A percentile compares a stretch with the other conserved stretches of the same genome.
phyloP scores from a whole-genome alignment of 1,139 yeast species.

The Protomyces inouyei region DNA sequence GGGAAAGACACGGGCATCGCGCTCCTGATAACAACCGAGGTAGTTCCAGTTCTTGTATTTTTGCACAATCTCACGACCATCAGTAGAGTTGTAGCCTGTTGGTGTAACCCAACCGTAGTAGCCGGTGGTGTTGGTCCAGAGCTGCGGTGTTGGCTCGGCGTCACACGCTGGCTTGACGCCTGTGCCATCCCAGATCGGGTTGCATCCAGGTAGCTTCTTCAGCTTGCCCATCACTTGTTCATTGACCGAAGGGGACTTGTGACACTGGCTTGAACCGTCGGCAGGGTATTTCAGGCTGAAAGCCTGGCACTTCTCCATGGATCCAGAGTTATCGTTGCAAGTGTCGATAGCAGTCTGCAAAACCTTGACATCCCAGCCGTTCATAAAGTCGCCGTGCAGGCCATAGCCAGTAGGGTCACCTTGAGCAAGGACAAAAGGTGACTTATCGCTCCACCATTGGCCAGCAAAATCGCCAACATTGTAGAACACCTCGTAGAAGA shows the following conservation, averaged over 20 bases:
- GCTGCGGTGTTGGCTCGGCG: background rate
- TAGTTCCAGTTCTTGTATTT: constrained; percentile 8
- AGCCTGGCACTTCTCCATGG: constrained; percentile 13
- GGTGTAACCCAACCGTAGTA: constrained; percentile 8
- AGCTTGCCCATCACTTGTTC: constrained; percentile 2
- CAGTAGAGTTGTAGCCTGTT: background rate
- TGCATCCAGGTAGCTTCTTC: constrained; percentile 22
- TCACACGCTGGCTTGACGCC: constrained; percentile 4
- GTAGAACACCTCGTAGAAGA: constrained; percentile 28
- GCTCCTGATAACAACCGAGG: constrained; percentile 12
- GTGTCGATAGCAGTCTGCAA: constrained; percentile 22
- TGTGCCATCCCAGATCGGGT: constrained; percentile 1
- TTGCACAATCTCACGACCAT: constrained; percentile 1
- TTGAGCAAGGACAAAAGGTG: constrained; percentile 22
- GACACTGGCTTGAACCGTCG: background rate
- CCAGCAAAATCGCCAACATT: constrained; percentile 4
- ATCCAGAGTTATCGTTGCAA: constrained; percentile 21
- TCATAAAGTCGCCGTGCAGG: constrained; percentile 28
- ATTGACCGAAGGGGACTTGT: constrained; percentile 12
- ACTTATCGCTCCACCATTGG: constrained; percentile 13
- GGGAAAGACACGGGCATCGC: constrained; percentile 1
- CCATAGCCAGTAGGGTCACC: constrained; percentile 27
- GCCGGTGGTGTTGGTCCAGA: constrained; percentile 16
- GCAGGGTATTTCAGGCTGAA: constrained; percentile 12
- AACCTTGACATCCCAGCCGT: constrained; percentile 27